Evolutionary conservation across 2,329 filamentous ascomycete genomes (phyloP).

Genomic region (Neopestalotiopsis sp.): DNA sequence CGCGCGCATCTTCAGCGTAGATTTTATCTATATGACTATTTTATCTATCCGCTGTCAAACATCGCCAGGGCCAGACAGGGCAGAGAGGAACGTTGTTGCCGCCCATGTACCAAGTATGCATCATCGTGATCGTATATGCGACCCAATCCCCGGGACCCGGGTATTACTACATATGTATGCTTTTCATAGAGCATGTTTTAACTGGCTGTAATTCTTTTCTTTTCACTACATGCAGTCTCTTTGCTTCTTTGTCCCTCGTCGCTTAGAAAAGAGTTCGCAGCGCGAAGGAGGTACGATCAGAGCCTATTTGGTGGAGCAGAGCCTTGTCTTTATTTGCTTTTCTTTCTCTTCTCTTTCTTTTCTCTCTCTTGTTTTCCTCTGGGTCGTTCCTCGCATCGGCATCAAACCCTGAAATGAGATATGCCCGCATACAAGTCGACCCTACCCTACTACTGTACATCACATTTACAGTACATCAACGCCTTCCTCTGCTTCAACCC

Average conservation of each 20-base stretch:
- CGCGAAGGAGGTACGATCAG: slow-evolving; percentile 3
- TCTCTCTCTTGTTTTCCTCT: not conserved
- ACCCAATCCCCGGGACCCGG: not conserved
- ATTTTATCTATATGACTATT: not conserved
- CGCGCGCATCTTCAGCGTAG: not conserved
- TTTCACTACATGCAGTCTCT: not conserved
- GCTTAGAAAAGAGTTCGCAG: slow-evolving; percentile 3
- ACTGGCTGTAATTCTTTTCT: not conserved
- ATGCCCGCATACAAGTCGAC: not conserved
- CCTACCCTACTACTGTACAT: not conserved
- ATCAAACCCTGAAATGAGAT: slow-evolving; percentile 2
- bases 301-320: slow-evolving; percentile 4
- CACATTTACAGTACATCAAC: not conserved
- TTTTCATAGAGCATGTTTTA: not conserved
- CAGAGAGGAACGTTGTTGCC: not conserved
- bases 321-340: not conserved
- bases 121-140: slow-evolving; percentile 2
- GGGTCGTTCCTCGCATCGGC: not conserved
- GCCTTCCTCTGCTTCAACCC: not conserved
- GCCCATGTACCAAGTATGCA: not conserved
- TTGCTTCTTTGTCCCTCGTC: not conserved
- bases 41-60: slow-evolving; percentile 1
- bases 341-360: not conserved
- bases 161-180: not conserved
- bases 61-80: not conserved